Evolutionary conservation across 768 basidiomycete species (phyloP).

Genomic region (Candolleomyces eurysporus): DNA sequence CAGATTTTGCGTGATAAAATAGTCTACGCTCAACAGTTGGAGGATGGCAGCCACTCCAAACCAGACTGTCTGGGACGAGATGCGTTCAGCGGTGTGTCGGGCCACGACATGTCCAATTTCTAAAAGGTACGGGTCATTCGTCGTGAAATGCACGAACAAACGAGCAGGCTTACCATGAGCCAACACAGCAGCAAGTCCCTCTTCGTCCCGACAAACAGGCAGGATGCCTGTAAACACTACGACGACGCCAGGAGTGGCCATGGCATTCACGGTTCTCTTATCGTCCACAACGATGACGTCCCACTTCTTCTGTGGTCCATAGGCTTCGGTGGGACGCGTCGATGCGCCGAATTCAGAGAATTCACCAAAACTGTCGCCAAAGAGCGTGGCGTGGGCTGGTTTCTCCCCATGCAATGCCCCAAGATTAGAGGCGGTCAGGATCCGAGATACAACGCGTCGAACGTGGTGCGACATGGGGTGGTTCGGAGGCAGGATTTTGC

Average conservation of each 20-base stretch:
- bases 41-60: conserved; percentile 41
- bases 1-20: conserved; percentile 46
- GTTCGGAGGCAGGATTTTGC: conserved; percentile 57
- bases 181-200: conserved; percentile 80
- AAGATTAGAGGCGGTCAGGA: conserved; percentile 71
- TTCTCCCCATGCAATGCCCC: conserved; percentile 52
- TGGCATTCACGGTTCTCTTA: conserved; percentile 67
- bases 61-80: conserved; percentile 45
- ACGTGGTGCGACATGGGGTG: conserved; percentile 70
- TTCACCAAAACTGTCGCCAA: conserved; percentile 21
- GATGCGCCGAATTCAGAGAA: conserved; percentile 23
- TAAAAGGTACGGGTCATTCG: not conserved
- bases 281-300: conserved; percentile 80
- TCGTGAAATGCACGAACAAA: not conserved
- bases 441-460: conserved; percentile 61
- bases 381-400: conserved; percentile 15
- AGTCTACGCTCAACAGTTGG: conserved; percentile 52
- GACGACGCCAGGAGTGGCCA: conserved; percentile 75
- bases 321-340: conserved; percentile 17
- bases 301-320: conserved; percentile 48
- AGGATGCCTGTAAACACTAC: conserved; percentile 90
- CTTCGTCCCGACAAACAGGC: conserved; percentile 71
- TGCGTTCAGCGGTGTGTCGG: conserved; percentile 49
- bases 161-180: conserved; percentile 62
- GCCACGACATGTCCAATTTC: conserved; percentile 24